Evolutionary conservation across 306 rosid species (phyloP).

Genomic region (Prunus fruticosa): DNA sequence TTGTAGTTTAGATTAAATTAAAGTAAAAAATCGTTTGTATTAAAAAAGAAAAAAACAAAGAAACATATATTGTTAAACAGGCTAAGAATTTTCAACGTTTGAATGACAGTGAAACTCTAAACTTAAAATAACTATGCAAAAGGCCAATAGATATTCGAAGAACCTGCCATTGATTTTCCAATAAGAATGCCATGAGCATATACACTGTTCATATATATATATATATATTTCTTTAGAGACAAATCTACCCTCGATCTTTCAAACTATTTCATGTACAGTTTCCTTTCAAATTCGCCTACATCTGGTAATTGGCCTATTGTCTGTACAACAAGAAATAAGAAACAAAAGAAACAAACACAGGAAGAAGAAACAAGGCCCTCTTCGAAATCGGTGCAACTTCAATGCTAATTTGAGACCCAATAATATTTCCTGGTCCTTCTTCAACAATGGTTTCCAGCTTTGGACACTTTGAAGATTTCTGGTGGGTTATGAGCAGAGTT

Average conservation of each 20-base stretch:
- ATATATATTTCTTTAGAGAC: neutral
- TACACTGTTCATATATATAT: neutral
- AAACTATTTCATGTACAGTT: neutral
- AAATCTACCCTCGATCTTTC: neutral
- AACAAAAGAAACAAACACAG: conserved; percentile 37
- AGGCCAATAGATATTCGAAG: neutral
- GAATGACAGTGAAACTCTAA: neutral
- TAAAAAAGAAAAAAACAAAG: too few relatives aligned
- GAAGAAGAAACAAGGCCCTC: conserved; percentile 51
- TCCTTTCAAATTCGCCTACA: neutral
- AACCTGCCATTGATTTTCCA: neutral
- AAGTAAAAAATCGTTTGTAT: too few relatives aligned
- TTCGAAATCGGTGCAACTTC: conserved; percentile 20
- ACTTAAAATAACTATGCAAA: too few relatives aligned
- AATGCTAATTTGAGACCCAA: neutral
- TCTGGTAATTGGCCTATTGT: neutral
- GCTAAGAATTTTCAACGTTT: neutral
- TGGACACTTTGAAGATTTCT: conserved; percentile 26
- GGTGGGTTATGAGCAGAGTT: conserved; percentile 30
- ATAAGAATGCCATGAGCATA: neutral
- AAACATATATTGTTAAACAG: too few relatives aligned
- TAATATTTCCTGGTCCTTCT: conserved; percentile 32
- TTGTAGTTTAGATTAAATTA: too few relatives aligned
- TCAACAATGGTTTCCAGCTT: conserved; percentile 65
- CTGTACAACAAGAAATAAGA: conserved; percentile 49